phyloP scores from a whole-genome alignment of 2,329 filamentous ascomycete species.

The Teratosphaeria epicoccoides region DNA sequence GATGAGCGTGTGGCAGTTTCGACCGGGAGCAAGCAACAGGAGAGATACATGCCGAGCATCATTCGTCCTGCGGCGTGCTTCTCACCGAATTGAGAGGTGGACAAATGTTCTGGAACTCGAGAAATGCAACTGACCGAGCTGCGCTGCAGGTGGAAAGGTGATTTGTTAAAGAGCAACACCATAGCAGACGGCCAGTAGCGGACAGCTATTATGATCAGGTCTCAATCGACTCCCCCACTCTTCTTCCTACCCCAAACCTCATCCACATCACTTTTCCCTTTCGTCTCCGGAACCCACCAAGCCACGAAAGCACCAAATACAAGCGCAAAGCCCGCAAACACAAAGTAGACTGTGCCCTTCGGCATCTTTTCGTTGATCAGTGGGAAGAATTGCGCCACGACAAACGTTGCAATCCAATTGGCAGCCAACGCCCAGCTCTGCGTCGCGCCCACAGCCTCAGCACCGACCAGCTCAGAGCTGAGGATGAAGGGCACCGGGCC shows the following conservation, averaged over 20 bases:
- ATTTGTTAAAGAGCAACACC: not conserved
- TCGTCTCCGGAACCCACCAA: conserved; percentile 70
- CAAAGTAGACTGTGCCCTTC: conserved; percentile 77
- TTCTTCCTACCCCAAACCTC: conserved; percentile 76
- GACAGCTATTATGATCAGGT: not conserved
- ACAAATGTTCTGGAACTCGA: no score
- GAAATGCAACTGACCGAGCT: no score
- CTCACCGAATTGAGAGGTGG: no score
- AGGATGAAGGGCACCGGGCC: conserved; percentile 94
- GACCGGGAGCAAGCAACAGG: no score
- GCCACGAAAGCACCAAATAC: conserved; percentile 62
- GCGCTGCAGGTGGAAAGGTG: not conserved
- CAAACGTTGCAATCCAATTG: conserved; percentile 83
- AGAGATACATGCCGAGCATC: no score
- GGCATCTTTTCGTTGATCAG: conserved; percentile 69
- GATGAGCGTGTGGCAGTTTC: no score
- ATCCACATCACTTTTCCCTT: conserved; percentile 69
- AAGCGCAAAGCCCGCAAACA: conserved; percentile 69
- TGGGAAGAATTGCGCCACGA: conserved; percentile 93
- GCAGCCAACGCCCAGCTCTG: conserved; percentile 80
- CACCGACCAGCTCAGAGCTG: conserved; percentile 77
- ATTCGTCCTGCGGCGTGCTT: no score
- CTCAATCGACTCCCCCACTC: conserved; percentile 7
- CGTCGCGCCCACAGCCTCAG: conserved; percentile 81
- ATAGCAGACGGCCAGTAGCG: not conserved